A percentile compares a stretch with the other conserved stretches of the same genome.
Conservation (phyloP, 768 basidiomycete species). For the Termitomyces sp. region DNA sequence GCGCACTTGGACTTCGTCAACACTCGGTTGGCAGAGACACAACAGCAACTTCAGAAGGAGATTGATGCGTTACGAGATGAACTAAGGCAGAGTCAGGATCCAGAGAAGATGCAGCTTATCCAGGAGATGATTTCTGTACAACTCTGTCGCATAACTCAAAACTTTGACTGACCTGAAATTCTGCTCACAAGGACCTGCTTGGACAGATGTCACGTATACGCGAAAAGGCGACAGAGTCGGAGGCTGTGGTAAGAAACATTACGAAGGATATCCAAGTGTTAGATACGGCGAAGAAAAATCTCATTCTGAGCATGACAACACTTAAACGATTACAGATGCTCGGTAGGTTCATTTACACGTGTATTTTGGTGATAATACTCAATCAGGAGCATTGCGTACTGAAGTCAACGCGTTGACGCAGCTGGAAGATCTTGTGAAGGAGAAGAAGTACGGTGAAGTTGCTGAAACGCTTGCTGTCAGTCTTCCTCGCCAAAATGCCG, state of each 20-base stretch:
- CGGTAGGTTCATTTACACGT: slow-evolving; percentile 41
- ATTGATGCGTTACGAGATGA: slow-evolving; percentile 63
- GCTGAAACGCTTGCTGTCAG: slow-evolving; percentile 72
- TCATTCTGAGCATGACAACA: slow-evolving; percentile 84
- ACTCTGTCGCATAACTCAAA: neutral
- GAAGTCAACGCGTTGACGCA: slow-evolving; percentile 80
- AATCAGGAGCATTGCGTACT: neutral
- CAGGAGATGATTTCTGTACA: slow-evolving; percentile 95
- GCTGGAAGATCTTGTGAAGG: slow-evolving; percentile 70
- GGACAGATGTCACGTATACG: slow-evolving; percentile 94
- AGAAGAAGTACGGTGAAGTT: slow-evolving; percentile 78
- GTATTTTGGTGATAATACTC: neutral
- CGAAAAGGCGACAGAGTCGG: slow-evolving; percentile 95
- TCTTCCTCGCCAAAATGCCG: slow-evolving; percentile 3
- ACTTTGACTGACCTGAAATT: neutral
- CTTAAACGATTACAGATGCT: slow-evolving; percentile 92
- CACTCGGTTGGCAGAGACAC: slow-evolving; percentile 60
- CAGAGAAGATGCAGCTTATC: slow-evolving; percentile 82
- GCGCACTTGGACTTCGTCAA: slow-evolving; percentile 68
- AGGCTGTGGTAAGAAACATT: slow-evolving; percentile 91
- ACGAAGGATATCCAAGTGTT: slow-evolving; percentile 95
- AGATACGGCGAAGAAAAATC: slow-evolving; percentile 90
- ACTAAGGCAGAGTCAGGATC: slow-evolving; percentile 74
- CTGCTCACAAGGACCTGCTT: slow-evolving; percentile 69
- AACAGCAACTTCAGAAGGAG: slow-evolving; percentile 64